Evolutionary conservation across 108 stramenopile genomes (phyloP), one percentile per base, ranked within the genome.

Genomic region (Asterionellopsis glacialis): DNA sequence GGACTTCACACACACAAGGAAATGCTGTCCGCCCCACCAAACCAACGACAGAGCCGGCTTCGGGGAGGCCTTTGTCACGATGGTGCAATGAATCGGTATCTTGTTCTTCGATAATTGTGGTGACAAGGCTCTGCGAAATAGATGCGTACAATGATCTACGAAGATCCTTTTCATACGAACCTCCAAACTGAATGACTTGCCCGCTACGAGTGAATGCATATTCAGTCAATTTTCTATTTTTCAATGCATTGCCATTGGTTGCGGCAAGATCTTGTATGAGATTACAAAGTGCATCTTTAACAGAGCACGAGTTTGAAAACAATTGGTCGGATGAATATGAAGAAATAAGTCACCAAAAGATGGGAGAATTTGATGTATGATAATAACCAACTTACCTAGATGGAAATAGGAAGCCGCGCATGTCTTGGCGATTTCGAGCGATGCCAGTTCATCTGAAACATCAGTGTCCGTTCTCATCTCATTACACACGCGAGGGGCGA

Each of bases 1-100:
- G 73, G 12, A 84, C 83, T 67, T 93, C 92, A 59, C 87, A 90
- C 0, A 93, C 92, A 70, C 92, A 93, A 4, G 92, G 88, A 59
- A 87, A 82, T 11, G 86, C 80, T 41, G 72, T 72, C 38, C 68
- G 69, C 15, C 87, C 85, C 41, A 77, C 73, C 7, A 93, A 76
- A 15, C 63, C 69, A 4, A 90, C 74, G 24, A 79, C 71, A 33
- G 79, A 68, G 19, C 91, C 88, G 14, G 77, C 54, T 24, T 56
- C 48, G 4, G 74, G 79, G 1, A 59, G 41, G 40, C 23, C 59
- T 57, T 57, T 57, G 6, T 57, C 56, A 22, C 56, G 47, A 48
- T 16, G 23, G 27, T 24, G 7, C 7, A 5, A 12, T 13, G 62
- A 38, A 63, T 39, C 43, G 26, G 19, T 28, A 18, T 21, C 45